Evolutionary conservation across 306 rosid genomes (phyloP).

Genomic region (Medicago lupulina): DNA sequence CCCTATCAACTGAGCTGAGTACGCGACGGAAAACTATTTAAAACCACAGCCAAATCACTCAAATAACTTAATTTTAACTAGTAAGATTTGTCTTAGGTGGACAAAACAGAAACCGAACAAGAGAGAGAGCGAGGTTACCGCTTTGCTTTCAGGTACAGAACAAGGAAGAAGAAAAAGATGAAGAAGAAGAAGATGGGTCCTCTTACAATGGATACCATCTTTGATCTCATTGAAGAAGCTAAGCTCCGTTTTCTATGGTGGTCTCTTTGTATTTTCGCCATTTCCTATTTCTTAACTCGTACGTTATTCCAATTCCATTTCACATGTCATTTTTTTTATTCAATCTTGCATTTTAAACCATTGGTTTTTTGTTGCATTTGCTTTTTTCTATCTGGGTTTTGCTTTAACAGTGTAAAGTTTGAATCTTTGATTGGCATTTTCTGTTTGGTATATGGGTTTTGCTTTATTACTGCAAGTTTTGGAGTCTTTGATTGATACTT

Average conservation of each 20-base stretch:
- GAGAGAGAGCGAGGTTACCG: constrained; percentile 47
- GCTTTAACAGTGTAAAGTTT: not conserved
- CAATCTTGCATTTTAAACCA: not conserved
- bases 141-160: constrained; percentile 39
- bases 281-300: constrained; percentile 93
- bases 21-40: no score
- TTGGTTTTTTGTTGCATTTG: constrained; percentile 21
- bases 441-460: constrained; percentile 11
- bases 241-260: constrained; percentile 92
- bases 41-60: no score
- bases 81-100: constrained; percentile 35
- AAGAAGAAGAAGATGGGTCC: constrained; percentile 46
- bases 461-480: not conserved
- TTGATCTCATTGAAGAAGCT: constrained; percentile 91
- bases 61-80: no score
- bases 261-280: constrained; percentile 80
- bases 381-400: constrained; percentile 24
- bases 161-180: constrained; percentile 17
- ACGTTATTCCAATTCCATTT: constrained; percentile 48
- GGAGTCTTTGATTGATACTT: not conserved
- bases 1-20: no score
- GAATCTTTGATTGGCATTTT: constrained; percentile 18
- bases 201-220: constrained; percentile 56
- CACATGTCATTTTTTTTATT: not conserved
- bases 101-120: constrained; percentile 39